A percentile compares a stretch with the other conserved stretches of the same genome.
Evolutionary conservation across 805 yeast genomes (phyloP).

Genomic region (Yarrowia deformans): DNA sequence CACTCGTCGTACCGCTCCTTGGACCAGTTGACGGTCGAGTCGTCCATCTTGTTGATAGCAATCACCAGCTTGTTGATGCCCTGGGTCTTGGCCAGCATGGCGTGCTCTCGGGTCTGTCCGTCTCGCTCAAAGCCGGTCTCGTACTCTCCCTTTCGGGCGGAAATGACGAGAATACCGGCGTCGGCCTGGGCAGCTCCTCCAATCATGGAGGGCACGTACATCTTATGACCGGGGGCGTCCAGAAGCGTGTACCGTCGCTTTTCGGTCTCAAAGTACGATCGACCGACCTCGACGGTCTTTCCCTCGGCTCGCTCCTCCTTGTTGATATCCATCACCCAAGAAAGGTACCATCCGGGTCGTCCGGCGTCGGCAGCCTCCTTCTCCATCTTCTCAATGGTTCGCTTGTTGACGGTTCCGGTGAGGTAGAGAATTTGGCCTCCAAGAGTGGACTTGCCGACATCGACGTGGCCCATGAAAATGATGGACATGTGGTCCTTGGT

Average conservation of each 20-base stretch:
- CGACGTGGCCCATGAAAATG: conserved; percentile 99
- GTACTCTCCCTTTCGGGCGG: conserved; percentile 99
- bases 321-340: conserved; percentile 99
- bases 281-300: conserved; percentile 98
- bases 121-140: conserved; percentile 99
- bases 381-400: conserved; percentile 97
- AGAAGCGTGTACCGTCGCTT: conserved; percentile 96
- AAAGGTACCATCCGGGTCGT: conserved; percentile 99
- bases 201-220: conserved; percentile 98
- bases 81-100: conserved; percentile 95
- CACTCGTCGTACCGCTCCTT: conserved; percentile 96
- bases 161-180: conserved; percentile 94
- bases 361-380: conserved; percentile 99
- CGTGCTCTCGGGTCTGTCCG: conserved; percentile 99
- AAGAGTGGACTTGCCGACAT: conserved; percentile 99
- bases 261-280: conserved; percentile 96
- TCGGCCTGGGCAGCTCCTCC: conserved; percentile 99
- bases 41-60: conserved; percentile 98
- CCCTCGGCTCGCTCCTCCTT: conserved; percentile 99
- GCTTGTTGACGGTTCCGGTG: conserved; percentile 97
- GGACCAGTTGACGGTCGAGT: conserved; percentile 95
- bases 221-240: conserved; percentile 99
- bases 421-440: conserved; percentile 94
- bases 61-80: conserved; percentile 95
- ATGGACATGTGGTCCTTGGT: conserved; percentile 92